These are phyloP conservation scores for Botrytis aclada DNA, from an alignment of 2,329 filamentous ascomycete species.

Conservation along the genomic window DNA sequence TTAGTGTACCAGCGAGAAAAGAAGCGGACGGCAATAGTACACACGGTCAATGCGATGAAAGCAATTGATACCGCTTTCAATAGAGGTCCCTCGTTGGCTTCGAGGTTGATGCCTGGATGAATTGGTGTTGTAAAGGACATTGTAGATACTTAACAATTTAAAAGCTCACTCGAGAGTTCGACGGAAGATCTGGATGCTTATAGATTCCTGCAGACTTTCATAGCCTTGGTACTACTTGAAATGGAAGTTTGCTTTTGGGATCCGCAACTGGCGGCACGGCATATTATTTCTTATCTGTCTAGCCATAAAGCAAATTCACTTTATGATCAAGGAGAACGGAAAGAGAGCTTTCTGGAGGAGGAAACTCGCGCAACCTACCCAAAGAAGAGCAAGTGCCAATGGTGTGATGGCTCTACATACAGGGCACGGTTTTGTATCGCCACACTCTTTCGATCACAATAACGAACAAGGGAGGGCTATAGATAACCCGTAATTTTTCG, in stretches of 20 bases:
- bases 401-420: background rate
- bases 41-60: background rate
- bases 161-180: background rate
- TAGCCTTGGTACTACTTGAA: background rate
- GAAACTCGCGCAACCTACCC: background rate
- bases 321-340: background rate
- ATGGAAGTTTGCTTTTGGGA: slow-evolving; percentile 1
- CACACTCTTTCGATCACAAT: background rate
- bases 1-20: slow-evolving; percentile 13
- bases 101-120: slow-evolving; percentile 6
- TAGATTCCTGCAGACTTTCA: background rate
- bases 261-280: background rate
- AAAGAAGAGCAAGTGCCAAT: background rate
- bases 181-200: background rate
- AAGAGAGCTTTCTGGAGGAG: background rate
- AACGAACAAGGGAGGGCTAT: background rate
- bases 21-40: background rate
- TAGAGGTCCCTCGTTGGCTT: slow-evolving; percentile 6
- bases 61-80: background rate
- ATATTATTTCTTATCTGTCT: background rate
- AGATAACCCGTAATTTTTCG: background rate
- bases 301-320: slow-evolving; percentile 1
- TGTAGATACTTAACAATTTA: background rate
- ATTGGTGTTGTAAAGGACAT: slow-evolving; percentile 2
- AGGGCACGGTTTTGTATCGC: background rate